These are phyloP conservation scores for Penicillium cinerascens DNA, from an alignment of 495 filamentous ascomycete species.

Conservation along the genomic window DNA sequence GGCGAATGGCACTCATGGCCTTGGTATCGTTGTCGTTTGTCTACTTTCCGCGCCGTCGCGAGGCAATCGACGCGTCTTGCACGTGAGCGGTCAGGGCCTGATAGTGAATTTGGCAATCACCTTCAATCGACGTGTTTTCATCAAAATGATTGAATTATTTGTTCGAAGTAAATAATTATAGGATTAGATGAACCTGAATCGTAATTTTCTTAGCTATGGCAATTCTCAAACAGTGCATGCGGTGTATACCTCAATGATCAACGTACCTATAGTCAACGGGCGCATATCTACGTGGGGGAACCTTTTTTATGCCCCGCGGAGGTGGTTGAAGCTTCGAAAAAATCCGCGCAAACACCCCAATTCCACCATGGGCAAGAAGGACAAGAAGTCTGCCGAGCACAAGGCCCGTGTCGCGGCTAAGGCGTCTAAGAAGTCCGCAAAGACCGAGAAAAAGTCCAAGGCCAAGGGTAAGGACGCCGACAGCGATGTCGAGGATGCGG, in stretches of 20 bases:
- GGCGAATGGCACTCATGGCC: constrained; percentile 34
- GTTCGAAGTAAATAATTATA: background rate
- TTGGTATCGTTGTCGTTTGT: constrained; percentile 7
- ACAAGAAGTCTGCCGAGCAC: constrained; percentile 53
- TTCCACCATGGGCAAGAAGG: constrained; percentile 48
- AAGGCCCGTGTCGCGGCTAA: constrained; percentile 54
- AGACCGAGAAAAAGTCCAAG: constrained; percentile 75
- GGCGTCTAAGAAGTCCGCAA: constrained; percentile 58
- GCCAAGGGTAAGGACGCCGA: constrained; percentile 57
- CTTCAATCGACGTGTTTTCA: background rate
- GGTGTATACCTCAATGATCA: background rate
- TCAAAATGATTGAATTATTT: background rate
- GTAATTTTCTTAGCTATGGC: background rate
- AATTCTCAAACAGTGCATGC: background rate
- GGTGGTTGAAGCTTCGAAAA: constrained; percentile 5
- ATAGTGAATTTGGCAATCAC: background rate
- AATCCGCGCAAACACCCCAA: background rate
- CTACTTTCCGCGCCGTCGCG: constrained; percentile 13
- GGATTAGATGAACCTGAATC: background rate
- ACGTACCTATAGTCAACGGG: background rate
- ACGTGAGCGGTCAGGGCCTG: constrained; percentile 28
- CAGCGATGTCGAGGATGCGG: constrained; percentile 86
- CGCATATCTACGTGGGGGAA: constrained; percentile 18
- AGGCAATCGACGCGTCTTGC: constrained; percentile 24
- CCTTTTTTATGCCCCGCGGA: constrained; percentile 29